phyloP scores from a whole-genome alignment of 495 filamentous ascomycete genomes.

The Lasiosphaeriaceae sp. region DNA sequence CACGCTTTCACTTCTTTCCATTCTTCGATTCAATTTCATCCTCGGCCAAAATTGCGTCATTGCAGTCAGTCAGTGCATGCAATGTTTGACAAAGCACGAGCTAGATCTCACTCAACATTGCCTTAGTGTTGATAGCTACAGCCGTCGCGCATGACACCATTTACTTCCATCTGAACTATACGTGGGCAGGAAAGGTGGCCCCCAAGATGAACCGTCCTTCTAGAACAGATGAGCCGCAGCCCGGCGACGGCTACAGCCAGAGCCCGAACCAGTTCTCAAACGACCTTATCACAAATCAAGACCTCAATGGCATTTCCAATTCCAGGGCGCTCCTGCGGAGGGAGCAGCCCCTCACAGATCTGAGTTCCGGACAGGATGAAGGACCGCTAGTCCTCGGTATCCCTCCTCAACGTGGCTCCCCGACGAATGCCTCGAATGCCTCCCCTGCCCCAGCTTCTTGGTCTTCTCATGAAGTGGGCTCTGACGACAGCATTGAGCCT shows the following conservation, averaged over 20 bases:
- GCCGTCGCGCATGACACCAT: too few species aligned
- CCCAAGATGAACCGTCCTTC: slow-evolving; percentile 36
- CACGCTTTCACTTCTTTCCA: too few species aligned
- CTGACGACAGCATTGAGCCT: neutral
- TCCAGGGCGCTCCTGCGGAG: slow-evolving; percentile 23
- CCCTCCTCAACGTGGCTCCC: neutral
- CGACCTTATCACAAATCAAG: slow-evolving; percentile 55
- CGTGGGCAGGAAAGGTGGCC: neutral
- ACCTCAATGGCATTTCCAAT: slow-evolving; percentile 56
- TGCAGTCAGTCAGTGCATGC: too few species aligned
- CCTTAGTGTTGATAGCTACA: too few species aligned
- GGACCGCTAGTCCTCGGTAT: neutral
- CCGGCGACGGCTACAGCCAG: slow-evolving; percentile 53
- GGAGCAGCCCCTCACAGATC: slow-evolving; percentile 15
- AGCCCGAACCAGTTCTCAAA: slow-evolving; percentile 49
- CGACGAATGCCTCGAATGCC: neutral
- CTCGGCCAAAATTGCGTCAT: too few species aligned
- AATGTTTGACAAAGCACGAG: too few species aligned
- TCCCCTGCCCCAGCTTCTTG: neutral
- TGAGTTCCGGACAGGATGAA: neutral
- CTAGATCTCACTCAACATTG: too few species aligned
- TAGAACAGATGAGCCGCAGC: slow-evolving; percentile 45
- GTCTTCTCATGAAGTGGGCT: neutral
- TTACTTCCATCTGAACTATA: too few species aligned
- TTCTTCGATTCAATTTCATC: too few species aligned